Percentiles rank a stretch among this genome's conserved stretches.
phyloP scores from a whole-genome alignment of 805 yeast genomes.

The Zygotorulaspora danielsina region DNA sequence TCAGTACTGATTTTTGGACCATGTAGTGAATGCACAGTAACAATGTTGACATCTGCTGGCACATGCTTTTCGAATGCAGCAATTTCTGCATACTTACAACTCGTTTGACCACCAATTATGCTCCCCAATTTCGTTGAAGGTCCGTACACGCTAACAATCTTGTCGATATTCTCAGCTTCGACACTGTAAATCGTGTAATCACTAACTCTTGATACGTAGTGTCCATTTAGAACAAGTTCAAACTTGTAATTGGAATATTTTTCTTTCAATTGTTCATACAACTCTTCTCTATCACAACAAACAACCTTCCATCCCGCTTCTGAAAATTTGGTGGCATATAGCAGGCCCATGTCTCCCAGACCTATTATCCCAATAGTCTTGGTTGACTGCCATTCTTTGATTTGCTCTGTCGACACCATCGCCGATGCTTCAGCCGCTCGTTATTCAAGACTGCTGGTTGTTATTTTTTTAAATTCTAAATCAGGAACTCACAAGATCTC shows the following conservation, averaged over 20 bases:
- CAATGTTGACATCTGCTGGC: constrained; percentile 77
- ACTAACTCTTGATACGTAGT: constrained; percentile 69
- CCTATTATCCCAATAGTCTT: constrained; percentile 88
- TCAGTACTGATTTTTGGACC: constrained; percentile 87
- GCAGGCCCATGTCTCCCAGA: constrained; percentile 91
- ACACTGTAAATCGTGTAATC: constrained; percentile 89
- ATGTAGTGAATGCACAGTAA: constrained; percentile 87
- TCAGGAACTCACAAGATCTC: too few relatives aligned
- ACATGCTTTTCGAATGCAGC: constrained; percentile 71
- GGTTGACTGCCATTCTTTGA: constrained; percentile 37
- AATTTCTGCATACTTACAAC: constrained; percentile 90
- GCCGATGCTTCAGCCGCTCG: not conserved
- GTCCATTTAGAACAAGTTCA: constrained; percentile 70
- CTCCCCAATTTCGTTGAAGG: constrained; percentile 85
- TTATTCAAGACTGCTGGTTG: too few relatives aligned
- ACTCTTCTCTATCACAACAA: constrained; percentile 79
- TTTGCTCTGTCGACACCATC: constrained; percentile 16
- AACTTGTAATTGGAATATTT: constrained; percentile 45
- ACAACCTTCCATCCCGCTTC: constrained; percentile 85
- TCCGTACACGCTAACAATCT: constrained; percentile 72
- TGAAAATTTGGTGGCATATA: constrained; percentile 76
- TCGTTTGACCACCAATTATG: constrained; percentile 96
- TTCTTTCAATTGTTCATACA: constrained; percentile 43
- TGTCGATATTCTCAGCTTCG: constrained; percentile 79
- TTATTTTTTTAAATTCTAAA: too few relatives aligned